phyloP scores from a whole-genome alignment of 176 grass and related monocot genomes.

The Oryza australiensis region DNA sequence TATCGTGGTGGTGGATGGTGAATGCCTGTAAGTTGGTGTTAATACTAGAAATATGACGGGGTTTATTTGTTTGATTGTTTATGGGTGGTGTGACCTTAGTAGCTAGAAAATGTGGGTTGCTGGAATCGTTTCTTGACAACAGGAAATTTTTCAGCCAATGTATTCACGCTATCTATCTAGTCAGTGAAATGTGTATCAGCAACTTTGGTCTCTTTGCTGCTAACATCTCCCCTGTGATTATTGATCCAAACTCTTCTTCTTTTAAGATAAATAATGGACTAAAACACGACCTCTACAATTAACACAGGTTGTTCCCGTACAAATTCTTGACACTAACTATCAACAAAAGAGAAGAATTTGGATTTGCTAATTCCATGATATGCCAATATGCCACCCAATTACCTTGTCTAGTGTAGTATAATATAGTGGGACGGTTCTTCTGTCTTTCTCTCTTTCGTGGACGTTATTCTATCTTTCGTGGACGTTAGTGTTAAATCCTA shows the following conservation, averaged over 20 bases:
- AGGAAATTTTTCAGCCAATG: constrained; percentile 23
- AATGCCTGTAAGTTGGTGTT: constrained; percentile 39
- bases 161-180: constrained; percentile 17
- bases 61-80: constrained; percentile 33
- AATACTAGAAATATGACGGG: constrained; percentile 23
- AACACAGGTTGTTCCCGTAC: too few relatives aligned
- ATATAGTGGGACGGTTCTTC: too few relatives aligned
- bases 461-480: too few relatives aligned
- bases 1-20: constrained; percentile 36
- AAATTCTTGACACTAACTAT: too few relatives aligned
- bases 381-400: too few relatives aligned
- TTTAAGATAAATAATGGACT: too few relatives aligned
- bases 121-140: constrained; percentile 3
- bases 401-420: too few relatives aligned
- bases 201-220: neutral
- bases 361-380: too few relatives aligned
- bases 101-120: constrained; percentile 12
- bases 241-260: neutral
- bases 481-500: too few relatives aligned
- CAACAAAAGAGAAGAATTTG: too few relatives aligned
- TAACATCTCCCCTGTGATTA: neutral
- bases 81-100: constrained; percentile 1
- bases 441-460: too few relatives aligned
- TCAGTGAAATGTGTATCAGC: constrained; percentile 8
- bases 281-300: too few relatives aligned